phyloP scores from a whole-genome alignment of 176 grass and related monocot species.

The Leersia perrieri region DNA sequence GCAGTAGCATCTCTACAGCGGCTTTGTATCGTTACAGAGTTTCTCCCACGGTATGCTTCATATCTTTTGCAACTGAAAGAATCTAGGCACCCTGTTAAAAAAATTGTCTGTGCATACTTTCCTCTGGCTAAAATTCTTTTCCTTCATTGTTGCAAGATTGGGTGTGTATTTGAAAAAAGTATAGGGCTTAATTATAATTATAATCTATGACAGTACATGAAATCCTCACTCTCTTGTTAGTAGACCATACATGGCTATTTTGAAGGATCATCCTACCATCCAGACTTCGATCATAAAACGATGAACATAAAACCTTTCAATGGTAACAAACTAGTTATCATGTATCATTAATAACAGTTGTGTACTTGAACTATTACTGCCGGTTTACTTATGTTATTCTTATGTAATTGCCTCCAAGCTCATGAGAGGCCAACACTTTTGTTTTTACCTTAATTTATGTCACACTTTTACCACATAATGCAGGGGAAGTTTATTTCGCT shows the following conservation, averaged over 20 bases:
- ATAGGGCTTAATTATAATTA: not conserved
- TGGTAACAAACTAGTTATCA: not conserved
- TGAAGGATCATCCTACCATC: not conserved
- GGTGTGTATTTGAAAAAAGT: not conserved
- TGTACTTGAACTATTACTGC: not conserved
- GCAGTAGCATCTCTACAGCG: slow-evolving; percentile 68
- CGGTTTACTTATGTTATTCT: not conserved
- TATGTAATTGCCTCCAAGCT: not conserved
- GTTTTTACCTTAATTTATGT: slow-evolving; percentile 13
- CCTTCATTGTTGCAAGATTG: not conserved
- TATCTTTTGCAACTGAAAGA: slow-evolving; percentile 3
- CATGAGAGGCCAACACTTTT: not conserved
- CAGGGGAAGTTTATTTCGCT: slow-evolving; percentile 87
- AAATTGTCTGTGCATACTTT: not conserved
- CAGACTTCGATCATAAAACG: slow-evolving; percentile 16
- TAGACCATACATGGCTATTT: too few relatives aligned
- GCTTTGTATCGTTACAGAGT: slow-evolving; percentile 92
- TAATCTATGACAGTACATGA: not conserved
- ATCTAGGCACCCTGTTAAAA: not conserved
- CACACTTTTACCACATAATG: slow-evolving; percentile 10
- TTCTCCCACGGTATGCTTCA: slow-evolving; percentile 65
- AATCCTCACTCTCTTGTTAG: too few relatives aligned
- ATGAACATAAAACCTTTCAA: not conserved
- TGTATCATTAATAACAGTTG: not conserved
- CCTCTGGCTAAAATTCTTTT: slow-evolving; percentile 22